Evolutionary conservation across 2,329 filamentous ascomycete species (phyloP).

Genomic region (Penicillium sp.): DNA sequence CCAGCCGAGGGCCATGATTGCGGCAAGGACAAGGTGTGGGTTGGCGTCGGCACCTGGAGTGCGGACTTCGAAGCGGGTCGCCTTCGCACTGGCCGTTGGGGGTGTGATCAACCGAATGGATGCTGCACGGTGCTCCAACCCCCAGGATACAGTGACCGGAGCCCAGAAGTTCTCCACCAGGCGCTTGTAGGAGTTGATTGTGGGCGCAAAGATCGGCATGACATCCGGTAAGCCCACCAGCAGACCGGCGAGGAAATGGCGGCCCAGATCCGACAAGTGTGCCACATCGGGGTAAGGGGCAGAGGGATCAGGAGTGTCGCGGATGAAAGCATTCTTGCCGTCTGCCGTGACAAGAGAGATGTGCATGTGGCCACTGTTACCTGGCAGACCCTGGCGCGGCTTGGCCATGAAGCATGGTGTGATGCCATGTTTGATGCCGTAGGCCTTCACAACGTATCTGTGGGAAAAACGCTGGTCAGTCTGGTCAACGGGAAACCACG

Average conservation of each 20-base stretch:
- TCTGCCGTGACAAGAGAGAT: constrained; percentile 78
- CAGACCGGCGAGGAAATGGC: constrained; percentile 90
- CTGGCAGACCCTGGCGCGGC: constrained; percentile 83
- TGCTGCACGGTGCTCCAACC: constrained; percentile 89
- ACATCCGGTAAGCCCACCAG: constrained; percentile 87
- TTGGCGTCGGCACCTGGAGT: constrained; percentile 95
- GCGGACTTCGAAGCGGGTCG: constrained; percentile 89
- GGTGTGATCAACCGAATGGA: constrained; percentile 88
- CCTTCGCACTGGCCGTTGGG: constrained; percentile 78
- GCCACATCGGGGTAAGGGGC: constrained; percentile 74
- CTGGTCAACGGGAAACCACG: neutral
- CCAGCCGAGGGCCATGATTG: constrained; percentile 86
- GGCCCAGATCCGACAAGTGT: constrained; percentile 80
- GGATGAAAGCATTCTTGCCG: constrained; percentile 82
- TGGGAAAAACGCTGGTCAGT: constrained; percentile 11
- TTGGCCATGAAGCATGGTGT: constrained; percentile 99
- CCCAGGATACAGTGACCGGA: constrained; percentile 96
- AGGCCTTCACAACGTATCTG: constrained; percentile 81
- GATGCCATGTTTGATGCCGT: constrained; percentile 84
- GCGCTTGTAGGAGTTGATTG: constrained; percentile 96
- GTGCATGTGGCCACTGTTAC: constrained; percentile 96
- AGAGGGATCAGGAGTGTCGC: constrained; percentile 69
- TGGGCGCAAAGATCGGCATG: constrained; percentile 94
- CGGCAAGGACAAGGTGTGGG: constrained; percentile 80
- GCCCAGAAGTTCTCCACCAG: constrained; percentile 99